Conservation (phyloP, 768 basidiomycete species). For the Lentinula detonsa region DNA sequence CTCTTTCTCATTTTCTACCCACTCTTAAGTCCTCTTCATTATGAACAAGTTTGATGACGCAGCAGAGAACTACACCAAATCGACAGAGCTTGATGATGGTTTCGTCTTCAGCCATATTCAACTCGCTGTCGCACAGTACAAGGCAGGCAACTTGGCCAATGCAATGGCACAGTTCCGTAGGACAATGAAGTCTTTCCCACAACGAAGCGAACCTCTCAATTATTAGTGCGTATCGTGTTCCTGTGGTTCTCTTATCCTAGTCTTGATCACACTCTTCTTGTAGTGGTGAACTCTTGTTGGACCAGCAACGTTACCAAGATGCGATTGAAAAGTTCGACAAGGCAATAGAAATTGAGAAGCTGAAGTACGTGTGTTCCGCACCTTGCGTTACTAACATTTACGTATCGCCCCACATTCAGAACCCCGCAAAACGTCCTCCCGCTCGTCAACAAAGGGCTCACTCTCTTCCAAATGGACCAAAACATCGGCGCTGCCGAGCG, state of each 20-base stretch:
- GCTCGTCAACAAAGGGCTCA: conserved; percentile 96
- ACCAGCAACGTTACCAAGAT: conserved; percentile 84
- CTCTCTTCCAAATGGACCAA: conserved; percentile 93
- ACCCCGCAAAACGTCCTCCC: conserved; percentile 79
- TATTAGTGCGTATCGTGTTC: conserved; percentile 69
- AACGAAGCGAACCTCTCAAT: conserved; percentile 84
- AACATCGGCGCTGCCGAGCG: conserved; percentile 77
- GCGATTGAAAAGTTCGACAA: conserved; percentile 90
- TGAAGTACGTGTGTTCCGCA: conserved; percentile 34
- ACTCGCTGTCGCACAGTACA: conserved; percentile 95
- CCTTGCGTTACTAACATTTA: background rate
- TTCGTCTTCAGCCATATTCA: conserved; percentile 99
- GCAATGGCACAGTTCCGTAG: conserved; percentile 89
- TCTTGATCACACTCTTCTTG: background rate
- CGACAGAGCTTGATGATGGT: conserved; percentile 74
- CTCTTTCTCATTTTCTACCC: background rate
- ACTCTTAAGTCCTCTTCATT: conserved; percentile 77
- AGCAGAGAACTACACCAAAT: conserved; percentile 86
- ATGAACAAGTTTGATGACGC: conserved; percentile 85
- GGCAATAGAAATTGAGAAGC: conserved; percentile 83
- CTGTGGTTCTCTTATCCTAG: background rate
- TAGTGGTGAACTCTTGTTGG: conserved; percentile 91
- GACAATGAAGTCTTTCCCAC: conserved; percentile 80
- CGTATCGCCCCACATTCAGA: conserved; percentile 1
- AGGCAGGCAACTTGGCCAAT: conserved; percentile 67